Conservation (phyloP, 805 yeast genomes). For the Lipomyces orientalis region DNA sequence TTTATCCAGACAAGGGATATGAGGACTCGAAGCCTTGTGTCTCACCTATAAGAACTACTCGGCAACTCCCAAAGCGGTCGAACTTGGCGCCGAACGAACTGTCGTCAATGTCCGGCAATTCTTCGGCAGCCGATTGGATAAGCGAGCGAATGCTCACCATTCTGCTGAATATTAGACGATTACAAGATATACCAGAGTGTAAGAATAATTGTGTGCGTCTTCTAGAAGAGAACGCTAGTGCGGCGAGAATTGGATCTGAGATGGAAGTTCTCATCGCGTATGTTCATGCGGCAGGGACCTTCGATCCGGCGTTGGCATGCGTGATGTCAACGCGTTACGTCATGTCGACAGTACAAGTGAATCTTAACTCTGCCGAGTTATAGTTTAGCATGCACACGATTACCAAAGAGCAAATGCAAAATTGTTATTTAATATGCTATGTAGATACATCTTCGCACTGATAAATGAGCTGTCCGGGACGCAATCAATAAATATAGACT, state of each 20-base stretch:
- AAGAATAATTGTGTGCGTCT: neutral
- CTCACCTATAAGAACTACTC: conserved; percentile 6
- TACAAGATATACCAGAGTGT: neutral
- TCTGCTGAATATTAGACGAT: neutral
- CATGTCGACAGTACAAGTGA: no score
- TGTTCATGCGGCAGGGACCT: neutral
- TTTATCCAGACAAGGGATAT: neutral
- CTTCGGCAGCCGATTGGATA: conserved; percentile 3
- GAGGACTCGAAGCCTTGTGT: neutral
- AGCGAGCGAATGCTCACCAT: neutral
- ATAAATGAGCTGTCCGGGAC: no score
- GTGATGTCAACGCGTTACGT: neutral
- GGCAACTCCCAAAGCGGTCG: conserved; percentile 1
- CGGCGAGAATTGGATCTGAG: neutral
- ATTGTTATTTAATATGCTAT: neutral
- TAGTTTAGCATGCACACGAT: no score
- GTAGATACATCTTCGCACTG: neutral
- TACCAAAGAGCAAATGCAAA: neutral
- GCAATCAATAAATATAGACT: no score
- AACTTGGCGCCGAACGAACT: conserved; percentile 9
- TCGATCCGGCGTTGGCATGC: neutral
- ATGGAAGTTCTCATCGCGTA: neutral
- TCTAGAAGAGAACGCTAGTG: neutral
- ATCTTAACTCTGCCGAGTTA: no score
- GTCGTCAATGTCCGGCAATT: conserved; percentile 2